Conservation (phyloP, 1,284 basidiomycete genomes). For the Phlebopus sp. region DNA sequence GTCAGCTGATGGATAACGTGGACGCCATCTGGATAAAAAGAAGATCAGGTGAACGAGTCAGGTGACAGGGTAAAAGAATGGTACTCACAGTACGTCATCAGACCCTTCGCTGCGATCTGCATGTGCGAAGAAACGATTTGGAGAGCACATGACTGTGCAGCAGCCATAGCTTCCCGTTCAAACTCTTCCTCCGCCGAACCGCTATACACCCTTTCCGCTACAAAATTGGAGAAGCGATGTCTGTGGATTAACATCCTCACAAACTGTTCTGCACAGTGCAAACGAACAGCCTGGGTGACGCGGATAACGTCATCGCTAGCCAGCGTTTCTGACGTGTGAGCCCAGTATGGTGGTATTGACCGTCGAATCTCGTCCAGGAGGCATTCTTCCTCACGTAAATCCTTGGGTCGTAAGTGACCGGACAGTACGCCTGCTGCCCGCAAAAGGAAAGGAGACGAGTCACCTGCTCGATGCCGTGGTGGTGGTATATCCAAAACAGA, state of each 20-base stretch:
- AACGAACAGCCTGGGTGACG: slow-evolving; percentile 80
- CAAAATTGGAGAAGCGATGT: slow-evolving; percentile 68
- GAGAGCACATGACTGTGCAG: slow-evolving; percentile 70
- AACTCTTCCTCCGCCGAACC: slow-evolving; percentile 50
- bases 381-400: slow-evolving; percentile 74
- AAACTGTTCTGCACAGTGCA: slow-evolving; percentile 83
- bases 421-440: slow-evolving; percentile 57
- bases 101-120: slow-evolving; percentile 79
- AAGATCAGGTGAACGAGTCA: slow-evolving; percentile 11
- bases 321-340: slow-evolving; percentile 75
- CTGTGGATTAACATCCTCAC: slow-evolving; percentile 79
- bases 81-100: slow-evolving; percentile 92
- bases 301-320: slow-evolving; percentile 84
- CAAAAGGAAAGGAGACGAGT: slow-evolving; percentile 57
- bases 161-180: slow-evolving; percentile 66
- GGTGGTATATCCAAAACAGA: slow-evolving; percentile 71
- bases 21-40: slow-evolving; percentile 66
- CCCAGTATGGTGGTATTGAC: slow-evolving; percentile 74
- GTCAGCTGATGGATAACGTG: slow-evolving; percentile 92
- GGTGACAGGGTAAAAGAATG: not conserved
- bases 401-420: slow-evolving; percentile 53
- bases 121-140: slow-evolving; percentile 81
- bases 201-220: slow-evolving; percentile 57
- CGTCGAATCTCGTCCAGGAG: slow-evolving; percentile 76
- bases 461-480: slow-evolving; percentile 51